phyloP scores from a whole-genome alignment of 2,329 filamentous ascomycete genomes.

The Cytospora leucostoma region DNA sequence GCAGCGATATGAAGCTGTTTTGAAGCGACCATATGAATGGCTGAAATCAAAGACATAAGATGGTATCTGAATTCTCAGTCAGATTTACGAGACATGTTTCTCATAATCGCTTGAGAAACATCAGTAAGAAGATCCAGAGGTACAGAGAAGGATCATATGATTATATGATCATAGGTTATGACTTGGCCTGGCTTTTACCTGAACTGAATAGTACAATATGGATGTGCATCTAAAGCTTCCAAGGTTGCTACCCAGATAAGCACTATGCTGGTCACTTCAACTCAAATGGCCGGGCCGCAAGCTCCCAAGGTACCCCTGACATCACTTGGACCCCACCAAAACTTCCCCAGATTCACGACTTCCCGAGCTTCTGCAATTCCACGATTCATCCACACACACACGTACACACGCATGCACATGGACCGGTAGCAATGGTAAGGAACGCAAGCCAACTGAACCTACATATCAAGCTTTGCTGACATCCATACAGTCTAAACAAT shows the following conservation, averaged over 20 bases:
- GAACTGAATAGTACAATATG: neutral
- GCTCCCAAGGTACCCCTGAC: constrained; percentile 12
- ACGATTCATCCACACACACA: constrained; percentile 23
- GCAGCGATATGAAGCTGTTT: neutral
- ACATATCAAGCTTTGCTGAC: constrained; percentile 24
- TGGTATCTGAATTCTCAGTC: neutral
- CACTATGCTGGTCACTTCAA: neutral
- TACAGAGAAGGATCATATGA: neutral
- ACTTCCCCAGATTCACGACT: constrained; percentile 15
- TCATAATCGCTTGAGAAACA: neutral
- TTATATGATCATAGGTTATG: neutral
- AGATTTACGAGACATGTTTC: neutral
- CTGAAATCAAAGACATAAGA: neutral
- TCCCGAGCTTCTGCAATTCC: constrained; percentile 29
- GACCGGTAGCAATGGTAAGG: constrained; percentile 44
- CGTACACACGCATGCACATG: constrained; percentile 33
- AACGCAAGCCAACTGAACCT: neutral
- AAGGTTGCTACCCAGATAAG: neutral
- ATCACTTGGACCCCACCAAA: constrained; percentile 26
- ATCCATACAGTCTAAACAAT: constrained; percentile 86
- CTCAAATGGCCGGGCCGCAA: neutral
- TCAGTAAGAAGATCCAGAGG: neutral
- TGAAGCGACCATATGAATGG: neutral
- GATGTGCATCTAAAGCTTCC: neutral
- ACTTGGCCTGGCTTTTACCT: neutral